Conservation (phyloP, 345 rosid species). For the Chamaenerion angustifolium region DNA sequence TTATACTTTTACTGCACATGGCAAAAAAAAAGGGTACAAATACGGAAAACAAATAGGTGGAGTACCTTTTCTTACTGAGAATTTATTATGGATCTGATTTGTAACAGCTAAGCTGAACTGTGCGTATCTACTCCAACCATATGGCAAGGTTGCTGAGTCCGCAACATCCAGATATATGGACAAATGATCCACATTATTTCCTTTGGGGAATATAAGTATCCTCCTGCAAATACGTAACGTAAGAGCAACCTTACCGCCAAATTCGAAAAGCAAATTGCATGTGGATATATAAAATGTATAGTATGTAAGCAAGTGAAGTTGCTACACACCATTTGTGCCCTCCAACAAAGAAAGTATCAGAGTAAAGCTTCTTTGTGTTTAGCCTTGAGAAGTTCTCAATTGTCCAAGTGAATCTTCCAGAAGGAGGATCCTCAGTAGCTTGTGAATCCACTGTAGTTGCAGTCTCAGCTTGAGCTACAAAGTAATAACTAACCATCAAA, state of each 20-base stretch:
- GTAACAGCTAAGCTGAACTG: conserved; percentile 45
- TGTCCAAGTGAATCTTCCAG: conserved; percentile 43
- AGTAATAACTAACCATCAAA: conserved; percentile 5
- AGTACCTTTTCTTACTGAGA: conserved; percentile 38
- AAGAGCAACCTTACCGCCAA: background rate
- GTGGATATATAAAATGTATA: background rate
- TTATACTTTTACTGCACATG: background rate
- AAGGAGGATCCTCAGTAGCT: conserved; percentile 36
- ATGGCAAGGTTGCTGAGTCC: conserved; percentile 30
- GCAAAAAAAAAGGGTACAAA: background rate
- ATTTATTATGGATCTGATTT: conserved; percentile 37
- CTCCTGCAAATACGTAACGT: conserved; percentile 23
- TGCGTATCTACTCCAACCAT: conserved; percentile 52
- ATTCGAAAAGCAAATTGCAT: conserved; percentile 1
- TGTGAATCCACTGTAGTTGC: conserved; percentile 27
- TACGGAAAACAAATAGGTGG: background rate
- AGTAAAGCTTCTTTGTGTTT: conserved; percentile 40
- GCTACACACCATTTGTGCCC: conserved; percentile 36
- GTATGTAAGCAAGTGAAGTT: background rate
- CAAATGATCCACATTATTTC: conserved; percentile 51
- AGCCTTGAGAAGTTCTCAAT: conserved; percentile 39
- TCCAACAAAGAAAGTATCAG: conserved; percentile 34
- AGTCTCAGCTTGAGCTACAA: conserved; percentile 30
- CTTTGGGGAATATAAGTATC: conserved; percentile 40
- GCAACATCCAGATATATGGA: conserved; percentile 55